Evolutionary conservation across 208 protist species (phyloP), one percentile per base, ranked within the genome.

Genomic region (Acanthamoeba healyi): DNA sequence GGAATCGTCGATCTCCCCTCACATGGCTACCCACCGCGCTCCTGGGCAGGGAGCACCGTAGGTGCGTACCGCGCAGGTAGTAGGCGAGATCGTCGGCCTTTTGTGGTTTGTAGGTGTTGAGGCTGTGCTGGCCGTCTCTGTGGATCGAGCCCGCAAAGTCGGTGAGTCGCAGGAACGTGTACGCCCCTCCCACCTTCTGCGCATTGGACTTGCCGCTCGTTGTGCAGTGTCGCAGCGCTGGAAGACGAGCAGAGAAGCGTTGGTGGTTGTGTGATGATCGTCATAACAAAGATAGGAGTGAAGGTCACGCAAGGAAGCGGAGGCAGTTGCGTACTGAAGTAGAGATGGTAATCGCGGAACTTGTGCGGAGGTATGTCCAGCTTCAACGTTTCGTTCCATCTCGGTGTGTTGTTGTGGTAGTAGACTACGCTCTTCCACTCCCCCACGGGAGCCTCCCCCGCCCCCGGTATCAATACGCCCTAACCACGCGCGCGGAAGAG

Each of bases 391-490:
- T 95, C 94, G 24, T 84, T 36, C 94, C 94, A 95, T 46, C 67
- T 58, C 26, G 94, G 94, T 24, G 94, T 81, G 77, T 95, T 95
- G 24, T 32, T 79, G 36, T 95, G 94, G 67, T 95, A 94, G 24
- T 92, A 94, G 44, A 95, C 91, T 38, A 94, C 61, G 32, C 92
- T 94, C 65, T 89, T 94, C 72, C 67, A 95, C 22, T 94, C 92
- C 32, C 63, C 65, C 7, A 38, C 44, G 17, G 63, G 81, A 38
- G 26, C 44, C 29, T 95, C 94, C 38, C 94, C 65, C 9, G 49
- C 24, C 3, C 63, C 89, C n/a, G 63, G 32, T 87, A 74, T 70
- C 29, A 94, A 12, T 19, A 40, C 89, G 29, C 67, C 63, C 70
- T 94, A 29, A 4, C 24, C n/a, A 14, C 3, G 49, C 49, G 49